A percentile compares a stretch with the other conserved stretches of the same genome.
Conservation (phyloP, 1,139 yeast genomes). For the Yamadazyma diddensiae region DNA sequence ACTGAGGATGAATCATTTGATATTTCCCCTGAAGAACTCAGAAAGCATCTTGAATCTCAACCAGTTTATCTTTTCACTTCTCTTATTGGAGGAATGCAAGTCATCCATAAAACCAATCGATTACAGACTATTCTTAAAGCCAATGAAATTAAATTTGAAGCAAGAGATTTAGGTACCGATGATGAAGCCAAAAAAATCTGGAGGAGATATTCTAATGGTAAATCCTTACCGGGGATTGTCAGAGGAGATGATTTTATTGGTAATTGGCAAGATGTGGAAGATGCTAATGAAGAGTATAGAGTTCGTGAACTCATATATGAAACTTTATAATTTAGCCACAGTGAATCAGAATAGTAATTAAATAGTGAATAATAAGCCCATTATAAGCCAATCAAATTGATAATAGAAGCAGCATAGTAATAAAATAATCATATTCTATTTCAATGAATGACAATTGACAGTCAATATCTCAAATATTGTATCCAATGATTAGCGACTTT, state of each 20-base stretch:
- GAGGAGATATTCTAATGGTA: constrained; percentile 75
- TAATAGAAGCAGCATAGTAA: too few relatives aligned
- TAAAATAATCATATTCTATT: too few relatives aligned
- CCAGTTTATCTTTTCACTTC: constrained; percentile 83
- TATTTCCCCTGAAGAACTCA: constrained; percentile 44
- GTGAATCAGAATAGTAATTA: too few relatives aligned
- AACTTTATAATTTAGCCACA: constrained; percentile 36
- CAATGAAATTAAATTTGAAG: constrained; percentile 63
- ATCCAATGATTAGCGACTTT: too few relatives aligned
- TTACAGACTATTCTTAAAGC: constrained; percentile 74
- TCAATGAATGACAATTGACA: too few relatives aligned
- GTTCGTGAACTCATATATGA: constrained; percentile 58
- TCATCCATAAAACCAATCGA: constrained; percentile 77
- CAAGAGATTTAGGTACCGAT: constrained; percentile 84
- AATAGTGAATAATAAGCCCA: too few relatives aligned
- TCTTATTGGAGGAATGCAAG: constrained; percentile 84
- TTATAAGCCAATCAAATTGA: too few relatives aligned
- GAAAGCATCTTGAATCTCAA: constrained; percentile 44
- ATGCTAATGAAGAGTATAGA: constrained; percentile 80
- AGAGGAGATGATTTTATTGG: constrained; percentile 91
- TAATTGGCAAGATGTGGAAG: constrained; percentile 75
- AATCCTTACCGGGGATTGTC: constrained; percentile 84
- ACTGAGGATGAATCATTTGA: constrained; percentile 32
- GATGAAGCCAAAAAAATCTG: constrained; percentile 82
- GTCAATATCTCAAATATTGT: too few relatives aligned